Evolutionary conservation across 495 filamentous ascomycete species (phyloP).

Genomic region (Parachaetomium inaequale): DNA sequence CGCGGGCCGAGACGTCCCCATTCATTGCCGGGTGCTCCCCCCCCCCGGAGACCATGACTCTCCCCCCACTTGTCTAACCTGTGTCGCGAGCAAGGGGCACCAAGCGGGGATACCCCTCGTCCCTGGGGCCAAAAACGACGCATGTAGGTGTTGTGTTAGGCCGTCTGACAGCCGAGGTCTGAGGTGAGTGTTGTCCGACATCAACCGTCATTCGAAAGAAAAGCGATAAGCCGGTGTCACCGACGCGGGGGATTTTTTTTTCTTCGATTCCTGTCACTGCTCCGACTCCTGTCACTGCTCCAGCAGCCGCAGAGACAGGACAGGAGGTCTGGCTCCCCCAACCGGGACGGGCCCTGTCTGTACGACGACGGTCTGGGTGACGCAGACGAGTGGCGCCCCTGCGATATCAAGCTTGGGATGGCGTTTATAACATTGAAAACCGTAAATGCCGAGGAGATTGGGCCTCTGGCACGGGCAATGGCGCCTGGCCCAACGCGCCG

Average conservation of each 20-base stretch:
- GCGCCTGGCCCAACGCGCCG: neutral
- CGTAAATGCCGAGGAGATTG: neutral
- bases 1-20: slow-evolving; percentile 7
- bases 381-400: neutral
- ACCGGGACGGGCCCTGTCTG: neutral
- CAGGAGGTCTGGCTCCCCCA: neutral
- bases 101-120: slow-evolving; percentile 2
- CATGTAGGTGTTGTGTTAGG: neutral
- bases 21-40: neutral
- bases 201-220: neutral
- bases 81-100: neutral
- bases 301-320: neutral
- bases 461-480: neutral
- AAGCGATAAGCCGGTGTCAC: slow-evolving; percentile 3
- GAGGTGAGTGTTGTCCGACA: neutral
- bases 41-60: neutral
- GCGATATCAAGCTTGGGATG: neutral
- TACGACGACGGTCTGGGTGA: neutral
- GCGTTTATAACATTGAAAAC: neutral
- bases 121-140: neutral
- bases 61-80: neutral
- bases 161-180: slow-evolving; percentile 4
- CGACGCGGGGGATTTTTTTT: slow-evolving; percentile 11
- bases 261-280: neutral
- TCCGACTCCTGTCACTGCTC: neutral